Base-by-base conservation (phyloP, 192 early-diverging fungal species). In the Radiomyces spectabilis region DNA sequence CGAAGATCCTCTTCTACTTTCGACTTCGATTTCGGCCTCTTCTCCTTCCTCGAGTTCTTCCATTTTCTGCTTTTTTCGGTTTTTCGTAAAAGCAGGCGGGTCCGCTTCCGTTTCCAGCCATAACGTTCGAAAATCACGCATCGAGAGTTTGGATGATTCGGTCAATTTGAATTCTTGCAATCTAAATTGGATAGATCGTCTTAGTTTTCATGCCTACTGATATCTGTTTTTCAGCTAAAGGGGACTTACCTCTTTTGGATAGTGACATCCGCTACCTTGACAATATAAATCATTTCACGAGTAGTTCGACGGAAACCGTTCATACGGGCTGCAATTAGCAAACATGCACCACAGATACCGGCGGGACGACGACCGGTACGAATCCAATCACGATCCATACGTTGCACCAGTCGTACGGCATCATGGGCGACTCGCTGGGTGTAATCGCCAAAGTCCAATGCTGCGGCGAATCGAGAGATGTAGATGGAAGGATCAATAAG, bases 371-470 rank as follows among this genome's bases (percentile, higher is more conserved):
- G 79, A 34, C 95, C 95, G 0, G 78, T 85, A 49, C 81, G 70
- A 48, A 97, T 89, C 93, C 93, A 98, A 72, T 97, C 94, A 18
- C 94, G 80, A 50, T 92, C 85, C 92, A 98, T 93, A 29, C 95
- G 73, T 49, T 84, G 79, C 0, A 89, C 90, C 24, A 98, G 63
- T 0, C 88, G 84, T 6, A 83, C 67, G 1, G 94, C 93, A 54
- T 94, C 90, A 32, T 73, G 56, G 21, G 81, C 80, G 4, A 97
- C 92, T 27, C 76, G 68, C 37, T 80, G 75, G 27, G 81, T 88
- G 62, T 89, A 81, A 40, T 93, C 88, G 27, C 90, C 95, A 80
- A 98, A 95, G 51, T 97, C 94, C 9, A 94, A 67, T 63, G 78
- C 72, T 16, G 78, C 74, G 5, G 95, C 93, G 74, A 95, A 98